These are phyloP conservation scores for Clarireedia hainanense DNA, from an alignment of 2,329 filamentous ascomycete species.

Conservation along the genomic window DNA sequence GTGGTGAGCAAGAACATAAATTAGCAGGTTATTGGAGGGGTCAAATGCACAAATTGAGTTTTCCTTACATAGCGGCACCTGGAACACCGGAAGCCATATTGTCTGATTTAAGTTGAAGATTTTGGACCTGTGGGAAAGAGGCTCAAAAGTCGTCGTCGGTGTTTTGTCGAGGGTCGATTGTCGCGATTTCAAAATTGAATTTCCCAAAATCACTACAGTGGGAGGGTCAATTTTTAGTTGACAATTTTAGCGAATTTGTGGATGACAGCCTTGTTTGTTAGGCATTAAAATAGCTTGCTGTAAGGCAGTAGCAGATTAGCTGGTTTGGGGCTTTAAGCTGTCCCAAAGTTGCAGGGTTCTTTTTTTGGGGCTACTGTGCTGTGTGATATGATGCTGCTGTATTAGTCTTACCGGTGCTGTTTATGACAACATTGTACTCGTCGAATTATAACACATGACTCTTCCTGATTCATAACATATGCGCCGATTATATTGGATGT, in stretches of 20 bases:
- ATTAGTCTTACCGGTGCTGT: not conserved
- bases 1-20: constrained; percentile 18
- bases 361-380: too few species aligned
- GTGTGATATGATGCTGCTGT: too few species aligned
- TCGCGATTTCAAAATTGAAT: constrained; percentile 7
- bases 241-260: constrained; percentile 2
- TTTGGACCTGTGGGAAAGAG: constrained; percentile 24
- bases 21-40: not conserved
- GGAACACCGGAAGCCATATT: constrained; percentile 33
- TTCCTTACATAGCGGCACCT: constrained; percentile 31
- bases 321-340: not conserved
- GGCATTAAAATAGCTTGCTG: not conserved
- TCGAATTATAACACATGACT: not conserved
- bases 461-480: not conserved
- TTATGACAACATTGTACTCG: not conserved
- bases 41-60: not conserved
- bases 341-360: too few species aligned
- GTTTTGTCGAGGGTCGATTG: constrained; percentile 9
- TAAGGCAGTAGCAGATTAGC: not conserved
- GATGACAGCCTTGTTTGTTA: not conserved
- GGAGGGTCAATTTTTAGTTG: constrained; percentile 1
- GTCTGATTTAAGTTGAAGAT: constrained; percentile 19
- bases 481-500: not conserved
- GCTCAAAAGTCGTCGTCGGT: constrained; percentile 24
- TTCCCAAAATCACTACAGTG: constrained; percentile 7